These are phyloP conservation scores for Noccaea caerulescens DNA, from an alignment of 345 rosid species.

Conservation along the genomic window DNA sequence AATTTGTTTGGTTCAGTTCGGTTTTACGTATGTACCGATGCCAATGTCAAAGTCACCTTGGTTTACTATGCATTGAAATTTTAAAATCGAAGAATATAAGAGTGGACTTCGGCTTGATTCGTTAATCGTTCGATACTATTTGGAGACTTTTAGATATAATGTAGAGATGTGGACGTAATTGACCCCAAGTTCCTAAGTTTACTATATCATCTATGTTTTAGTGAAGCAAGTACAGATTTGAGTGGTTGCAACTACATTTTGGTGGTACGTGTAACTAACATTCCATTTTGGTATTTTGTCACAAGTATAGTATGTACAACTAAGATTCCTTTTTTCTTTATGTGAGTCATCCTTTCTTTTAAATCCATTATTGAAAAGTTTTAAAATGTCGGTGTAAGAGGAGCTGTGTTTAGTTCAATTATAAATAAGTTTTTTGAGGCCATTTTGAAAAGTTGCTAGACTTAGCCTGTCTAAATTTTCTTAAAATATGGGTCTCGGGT, in stretches of 20 bases:
- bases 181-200: not conserved
- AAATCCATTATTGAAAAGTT: not conserved
- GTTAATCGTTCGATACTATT: not conserved
- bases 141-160: not conserved
- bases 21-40: not conserved
- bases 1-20: not conserved
- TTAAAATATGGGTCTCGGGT: not conserved
- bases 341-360: not conserved
- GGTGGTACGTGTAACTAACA: not conserved
- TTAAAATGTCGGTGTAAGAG: no score
- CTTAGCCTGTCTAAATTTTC: not conserved
- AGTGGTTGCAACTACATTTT: conserved; percentile 15
- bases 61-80: not conserved
- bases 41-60: not conserved
- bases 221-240: not conserved
- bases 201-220: not conserved
- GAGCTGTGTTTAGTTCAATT: no score
- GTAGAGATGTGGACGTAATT: not conserved
- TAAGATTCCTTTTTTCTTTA: no score
- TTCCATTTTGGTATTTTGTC: not conserved
- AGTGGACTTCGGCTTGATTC: not conserved
- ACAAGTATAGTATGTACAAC: no score
- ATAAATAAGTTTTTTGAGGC: not conserved
- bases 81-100: not conserved
- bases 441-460: not conserved